phyloP scores from a whole-genome alignment of 768 basidiomycete genomes.

The Termitomyces titanicus region DNA sequence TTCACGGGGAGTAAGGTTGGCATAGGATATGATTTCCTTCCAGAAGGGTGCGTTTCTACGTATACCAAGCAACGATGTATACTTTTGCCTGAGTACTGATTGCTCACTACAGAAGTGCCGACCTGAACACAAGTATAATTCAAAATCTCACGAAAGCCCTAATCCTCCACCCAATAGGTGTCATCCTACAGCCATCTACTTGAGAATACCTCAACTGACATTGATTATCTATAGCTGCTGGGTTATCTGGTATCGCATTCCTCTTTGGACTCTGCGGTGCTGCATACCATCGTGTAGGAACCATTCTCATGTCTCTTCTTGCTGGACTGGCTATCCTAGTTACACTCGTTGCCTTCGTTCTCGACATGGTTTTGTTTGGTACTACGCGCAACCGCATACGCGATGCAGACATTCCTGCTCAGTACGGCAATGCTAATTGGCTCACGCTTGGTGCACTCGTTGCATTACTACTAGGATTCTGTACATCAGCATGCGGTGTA shows the following conservation, averaged over 20 bases:
- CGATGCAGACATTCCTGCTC: constrained; percentile 41
- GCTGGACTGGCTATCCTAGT: constrained; percentile 63
- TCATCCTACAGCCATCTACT: constrained; percentile 4
- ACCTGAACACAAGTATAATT: constrained; percentile 49
- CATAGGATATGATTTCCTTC: constrained; percentile 56
- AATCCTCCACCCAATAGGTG: constrained; percentile 80
- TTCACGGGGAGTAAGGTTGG: constrained; percentile 51
- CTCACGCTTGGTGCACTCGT: constrained; percentile 71
- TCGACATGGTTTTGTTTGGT: constrained; percentile 81
- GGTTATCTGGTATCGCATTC: constrained; percentile 59
- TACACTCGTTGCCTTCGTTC: constrained; percentile 65
- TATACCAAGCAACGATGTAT: not conserved
- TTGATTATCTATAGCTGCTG: constrained; percentile 42
- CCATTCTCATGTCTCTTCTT: constrained; percentile 72
- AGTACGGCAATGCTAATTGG: constrained; percentile 83
- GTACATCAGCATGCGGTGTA: constrained; percentile 59
- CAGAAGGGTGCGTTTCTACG: constrained; percentile 2
- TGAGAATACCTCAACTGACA: constrained; percentile 1
- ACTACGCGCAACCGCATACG: constrained; percentile 59
- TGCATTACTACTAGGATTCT: constrained; percentile 64
- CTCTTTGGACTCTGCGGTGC: constrained; percentile 68
- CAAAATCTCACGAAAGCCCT: constrained; percentile 71
- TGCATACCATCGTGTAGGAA: constrained; percentile 63
- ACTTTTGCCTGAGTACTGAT: not conserved
- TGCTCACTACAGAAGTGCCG: constrained; percentile 9